Evolutionary conservation across 140 eudicot genomes (phyloP).

Genomic region (Anethum foeniculum): DNA sequence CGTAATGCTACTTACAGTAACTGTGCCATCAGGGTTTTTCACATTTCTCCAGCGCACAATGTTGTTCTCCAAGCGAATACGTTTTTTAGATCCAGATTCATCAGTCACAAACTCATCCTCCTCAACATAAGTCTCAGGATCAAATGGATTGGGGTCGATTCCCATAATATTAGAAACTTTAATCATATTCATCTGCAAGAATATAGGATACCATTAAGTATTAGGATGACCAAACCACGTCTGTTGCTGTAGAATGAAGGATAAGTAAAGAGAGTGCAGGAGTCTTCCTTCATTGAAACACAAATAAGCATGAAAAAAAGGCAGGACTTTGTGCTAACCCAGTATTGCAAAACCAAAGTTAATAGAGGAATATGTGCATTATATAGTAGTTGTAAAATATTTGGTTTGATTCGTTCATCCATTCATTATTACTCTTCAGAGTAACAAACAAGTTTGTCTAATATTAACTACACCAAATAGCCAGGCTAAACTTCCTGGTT

Average conservation of each 20-base stretch:
- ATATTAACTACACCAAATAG: not conserved
- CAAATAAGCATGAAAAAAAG: not conserved
- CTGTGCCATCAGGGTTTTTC: constrained; percentile 70
- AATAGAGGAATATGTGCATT: not conserved
- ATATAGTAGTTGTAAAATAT: not conserved
- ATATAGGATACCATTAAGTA: not conserved
- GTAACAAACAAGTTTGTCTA: not conserved
- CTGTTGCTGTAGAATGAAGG: not conserved
- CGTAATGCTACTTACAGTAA: constrained; percentile 44
- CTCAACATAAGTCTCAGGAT: constrained; percentile 90
- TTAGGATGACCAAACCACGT: constrained; percentile 7
- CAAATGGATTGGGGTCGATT: constrained; percentile 90
- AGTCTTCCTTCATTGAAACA: not conserved
- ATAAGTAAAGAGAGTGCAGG: not conserved
- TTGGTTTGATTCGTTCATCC: not conserved
- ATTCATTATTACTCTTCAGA: not conserved
- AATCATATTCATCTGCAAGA: constrained; percentile 85
- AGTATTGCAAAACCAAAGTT: not conserved
- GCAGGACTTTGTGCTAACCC: not conserved
- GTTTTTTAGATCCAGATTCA: constrained; percentile 81
- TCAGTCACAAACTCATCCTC: constrained; percentile 82
- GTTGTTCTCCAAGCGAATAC: constrained; percentile 85
- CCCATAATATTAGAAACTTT: constrained; percentile 98
- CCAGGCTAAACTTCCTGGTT: not conserved
- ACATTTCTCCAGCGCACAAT: constrained; percentile 91